These are phyloP conservation scores for Neocallimastix lanati DNA, from an alignment of 192 early-diverging fungal genomes.

Conservation along the genomic window DNA sequence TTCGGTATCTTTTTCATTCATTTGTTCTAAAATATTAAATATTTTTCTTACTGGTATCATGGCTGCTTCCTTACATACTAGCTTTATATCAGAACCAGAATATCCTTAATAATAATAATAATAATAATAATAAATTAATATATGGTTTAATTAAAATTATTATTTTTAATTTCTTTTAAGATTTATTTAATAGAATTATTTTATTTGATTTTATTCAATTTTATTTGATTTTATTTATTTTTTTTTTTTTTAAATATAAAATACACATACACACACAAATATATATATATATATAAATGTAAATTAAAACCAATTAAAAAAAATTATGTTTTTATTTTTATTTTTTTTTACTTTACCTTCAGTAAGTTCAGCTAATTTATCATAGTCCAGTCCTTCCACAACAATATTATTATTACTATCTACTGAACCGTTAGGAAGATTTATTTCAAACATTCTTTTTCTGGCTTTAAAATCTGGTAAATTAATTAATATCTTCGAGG, in stretches of 20 bases:
- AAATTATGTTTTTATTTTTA: too few species aligned
- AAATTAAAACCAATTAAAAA: too few species aligned
- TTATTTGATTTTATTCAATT: too few species aligned
- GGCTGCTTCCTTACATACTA: conserved; percentile 32
- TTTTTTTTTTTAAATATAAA: too few species aligned
- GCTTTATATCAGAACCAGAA: conserved; percentile 29
- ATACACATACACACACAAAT: too few species aligned
- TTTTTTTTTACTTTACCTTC: too few species aligned
- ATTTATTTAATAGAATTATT: too few species aligned
- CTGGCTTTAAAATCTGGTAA: conserved; percentile 19
- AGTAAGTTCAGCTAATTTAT: conserved; percentile 11
- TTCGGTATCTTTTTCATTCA: neutral
- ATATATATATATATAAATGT: too few species aligned
- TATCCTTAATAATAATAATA: conserved; percentile 13
- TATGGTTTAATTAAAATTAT: neutral
- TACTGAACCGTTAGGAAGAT: conserved; percentile 9
- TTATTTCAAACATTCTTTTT: conserved; percentile 14
- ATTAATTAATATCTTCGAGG: conserved; percentile 29
- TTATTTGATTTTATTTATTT: too few species aligned
- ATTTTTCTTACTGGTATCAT: conserved; percentile 28
- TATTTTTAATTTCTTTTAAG: neutral
- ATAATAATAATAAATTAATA: neutral
- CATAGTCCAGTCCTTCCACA: conserved; percentile 15
- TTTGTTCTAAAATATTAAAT: conserved; percentile 22
- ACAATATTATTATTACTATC: conserved; percentile 1